These are phyloP conservation scores for Hymenochaete sp. DNA, from an alignment of 1,284 basidiomycete genomes.

Conservation along the genomic window DNA sequence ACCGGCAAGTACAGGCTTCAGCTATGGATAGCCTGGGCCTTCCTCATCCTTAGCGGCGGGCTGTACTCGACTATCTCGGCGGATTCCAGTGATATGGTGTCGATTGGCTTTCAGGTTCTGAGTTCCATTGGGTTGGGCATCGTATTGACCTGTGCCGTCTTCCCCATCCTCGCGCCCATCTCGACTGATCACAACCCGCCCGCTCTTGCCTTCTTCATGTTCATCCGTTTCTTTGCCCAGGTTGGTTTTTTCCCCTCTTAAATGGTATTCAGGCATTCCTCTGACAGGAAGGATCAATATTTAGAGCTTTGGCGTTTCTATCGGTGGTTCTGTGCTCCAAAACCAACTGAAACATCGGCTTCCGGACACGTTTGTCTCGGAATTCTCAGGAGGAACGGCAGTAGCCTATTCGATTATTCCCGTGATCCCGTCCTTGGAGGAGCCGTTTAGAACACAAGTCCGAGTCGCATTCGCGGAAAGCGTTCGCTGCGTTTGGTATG, in stretches of 20 bases:
- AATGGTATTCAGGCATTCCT: neutral
- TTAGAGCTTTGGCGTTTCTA: slow-evolving; percentile 33
- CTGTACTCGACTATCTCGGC: slow-evolving; percentile 31
- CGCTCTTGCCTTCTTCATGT: slow-evolving; percentile 28
- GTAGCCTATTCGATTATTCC: slow-evolving; percentile 33
- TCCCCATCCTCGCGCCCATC: slow-evolving; percentile 29
- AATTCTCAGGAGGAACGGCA: slow-evolving; percentile 27
- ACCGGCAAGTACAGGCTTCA: slow-evolving; percentile 30
- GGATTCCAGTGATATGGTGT: slow-evolving; percentile 27
- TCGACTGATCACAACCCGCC: slow-evolving; percentile 26
- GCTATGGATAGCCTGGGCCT: slow-evolving; percentile 32
- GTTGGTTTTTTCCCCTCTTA: slow-evolving; percentile 12
- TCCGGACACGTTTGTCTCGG: slow-evolving; percentile 26
- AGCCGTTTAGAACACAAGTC: slow-evolving; percentile 27
- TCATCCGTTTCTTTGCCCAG: slow-evolving; percentile 25
- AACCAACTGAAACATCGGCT: slow-evolving; percentile 30
- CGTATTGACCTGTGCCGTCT: slow-evolving; percentile 24
- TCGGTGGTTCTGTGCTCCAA: slow-evolving; percentile 31
- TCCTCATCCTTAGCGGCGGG: slow-evolving; percentile 30
- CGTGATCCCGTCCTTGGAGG: slow-evolving; percentile 24
- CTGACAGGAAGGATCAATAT: neutral
- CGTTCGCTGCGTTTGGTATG: slow-evolving; percentile 29
- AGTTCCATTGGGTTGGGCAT: slow-evolving; percentile 29
- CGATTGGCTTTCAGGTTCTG: slow-evolving; percentile 28
- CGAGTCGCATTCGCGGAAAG: slow-evolving; percentile 29